Evolutionary conservation across 164 flowering plant genomes (phyloP).

Genomic region (Magnolia changhungtana): DNA sequence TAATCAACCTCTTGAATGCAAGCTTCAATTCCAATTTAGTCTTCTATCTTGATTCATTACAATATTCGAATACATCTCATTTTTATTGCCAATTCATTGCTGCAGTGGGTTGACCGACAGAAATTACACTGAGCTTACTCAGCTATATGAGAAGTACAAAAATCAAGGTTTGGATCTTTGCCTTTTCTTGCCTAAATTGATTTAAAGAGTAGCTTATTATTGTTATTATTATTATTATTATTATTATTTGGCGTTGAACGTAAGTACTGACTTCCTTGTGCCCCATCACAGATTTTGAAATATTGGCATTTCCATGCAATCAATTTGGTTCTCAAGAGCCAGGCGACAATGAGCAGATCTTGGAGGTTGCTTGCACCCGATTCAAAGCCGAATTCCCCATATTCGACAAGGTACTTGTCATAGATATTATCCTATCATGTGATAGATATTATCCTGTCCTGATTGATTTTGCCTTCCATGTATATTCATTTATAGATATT

Average conservation of each 20-base stretch:
- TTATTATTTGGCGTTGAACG: too few species aligned
- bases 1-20: too few species aligned
- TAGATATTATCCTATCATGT: too few species aligned
- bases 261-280: too few species aligned
- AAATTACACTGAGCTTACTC: constrained; percentile 71
- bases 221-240: too few species aligned
- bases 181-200: not conserved
- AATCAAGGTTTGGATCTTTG: constrained; percentile 48
- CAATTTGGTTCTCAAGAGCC: constrained; percentile 90
- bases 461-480: too few species aligned
- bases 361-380: constrained; percentile 73
- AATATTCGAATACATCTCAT: too few species aligned
- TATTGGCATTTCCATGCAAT: constrained; percentile 92
- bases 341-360: constrained; percentile 68
- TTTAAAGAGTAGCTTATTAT: too few species aligned
- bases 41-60: not conserved
- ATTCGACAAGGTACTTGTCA: constrained; percentile 65
- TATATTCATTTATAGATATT: too few species aligned
- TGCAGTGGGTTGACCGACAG: constrained; percentile 83
- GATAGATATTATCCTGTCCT: too few species aligned
- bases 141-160: constrained; percentile 70
- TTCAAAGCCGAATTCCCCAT: constrained; percentile 87
- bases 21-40: not conserved
- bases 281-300: constrained; percentile 57
- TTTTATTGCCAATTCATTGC: not conserved